A percentile compares a stretch with the other conserved stretches of the same genome.
Evolutionary conservation across 2,329 filamentous ascomycete genomes (phyloP).

Genomic region (Claviceps paspali): DNA sequence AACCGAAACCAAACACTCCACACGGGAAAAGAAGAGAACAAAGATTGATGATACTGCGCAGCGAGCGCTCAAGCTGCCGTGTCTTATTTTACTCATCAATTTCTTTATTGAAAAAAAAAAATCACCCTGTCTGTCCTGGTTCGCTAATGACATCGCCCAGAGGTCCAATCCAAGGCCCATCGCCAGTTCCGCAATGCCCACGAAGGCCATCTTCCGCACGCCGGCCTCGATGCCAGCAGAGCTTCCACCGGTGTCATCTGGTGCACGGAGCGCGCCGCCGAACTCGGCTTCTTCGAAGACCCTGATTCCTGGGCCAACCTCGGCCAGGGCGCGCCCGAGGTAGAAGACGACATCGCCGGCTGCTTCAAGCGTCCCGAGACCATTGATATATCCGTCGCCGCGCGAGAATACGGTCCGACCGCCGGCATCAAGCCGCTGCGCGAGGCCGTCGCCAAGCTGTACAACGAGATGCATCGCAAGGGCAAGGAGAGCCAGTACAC

Average conservation of each 20-base stretch:
- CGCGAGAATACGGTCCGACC: constrained; percentile 83
- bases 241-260: constrained; percentile 90
- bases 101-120: too few species aligned
- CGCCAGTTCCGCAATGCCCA: constrained; percentile 80
- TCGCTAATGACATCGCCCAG: constrained; percentile 27
- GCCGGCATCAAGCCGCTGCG: constrained; percentile 85
- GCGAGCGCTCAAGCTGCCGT: too few species aligned
- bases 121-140: too few species aligned
- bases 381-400: constrained; percentile 63
- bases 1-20: too few species aligned
- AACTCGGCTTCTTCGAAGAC: constrained; percentile 76
- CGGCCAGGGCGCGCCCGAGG: constrained; percentile 85
- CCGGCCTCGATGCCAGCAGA: constrained; percentile 74
- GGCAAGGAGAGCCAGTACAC: constrained; percentile 83
- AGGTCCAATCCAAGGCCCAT: constrained; percentile 71
- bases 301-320: constrained; percentile 82
- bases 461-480: constrained; percentile 83
- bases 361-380: constrained; percentile 70
- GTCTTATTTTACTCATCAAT: too few species aligned
- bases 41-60: too few species aligned
- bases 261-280: constrained; percentile 74
- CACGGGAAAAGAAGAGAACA: too few species aligned
- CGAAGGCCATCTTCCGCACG: constrained; percentile 80
- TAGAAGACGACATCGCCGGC: constrained; percentile 81
- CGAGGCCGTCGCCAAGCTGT: constrained; percentile 77